phyloP scores from a whole-genome alignment of 331 rosid genomes.

The Arachis monticola region DNA sequence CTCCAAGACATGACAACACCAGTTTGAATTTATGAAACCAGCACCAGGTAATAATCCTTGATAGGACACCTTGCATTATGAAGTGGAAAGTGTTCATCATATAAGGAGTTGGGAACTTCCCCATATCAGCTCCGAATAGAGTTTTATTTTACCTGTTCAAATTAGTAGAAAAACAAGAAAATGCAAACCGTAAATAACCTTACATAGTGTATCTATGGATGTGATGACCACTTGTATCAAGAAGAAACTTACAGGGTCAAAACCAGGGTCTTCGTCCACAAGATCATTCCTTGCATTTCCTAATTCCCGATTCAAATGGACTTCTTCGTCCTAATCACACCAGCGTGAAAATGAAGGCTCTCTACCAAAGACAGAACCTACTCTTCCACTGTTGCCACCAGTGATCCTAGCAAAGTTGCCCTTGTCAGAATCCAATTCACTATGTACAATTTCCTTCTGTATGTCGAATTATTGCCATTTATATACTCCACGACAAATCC shows the following conservation, averaged over 20 bases:
- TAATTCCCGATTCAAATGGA: no score
- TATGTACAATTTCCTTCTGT: constrained; percentile 47
- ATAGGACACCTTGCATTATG: no score
- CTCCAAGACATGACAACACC: no score
- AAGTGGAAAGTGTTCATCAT: no score
- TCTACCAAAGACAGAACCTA: no score
- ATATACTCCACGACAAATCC: no score
- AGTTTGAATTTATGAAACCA: no score
- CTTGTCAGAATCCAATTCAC: constrained; percentile 55
- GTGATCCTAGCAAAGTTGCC: constrained; percentile 38
- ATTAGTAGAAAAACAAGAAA: constrained; percentile 22
- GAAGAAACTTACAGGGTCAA: constrained; percentile 88
- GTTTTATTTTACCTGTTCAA: constrained; percentile 88
- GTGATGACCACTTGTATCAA: constrained; percentile 30
- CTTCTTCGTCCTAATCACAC: no score
- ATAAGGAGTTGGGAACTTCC: no score
- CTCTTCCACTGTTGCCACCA: constrained; percentile 39
- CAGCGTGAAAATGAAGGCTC: no score
- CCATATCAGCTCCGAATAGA: background rate
- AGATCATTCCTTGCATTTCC: no score
- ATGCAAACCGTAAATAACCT: constrained; percentile 18
- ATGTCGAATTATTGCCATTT: background rate
- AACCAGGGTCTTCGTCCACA: constrained; percentile 62
- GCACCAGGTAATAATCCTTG: no score
- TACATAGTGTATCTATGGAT: constrained; percentile 5